These are phyloP conservation scores for Ophiostoma perfectum DNA, from an alignment of 2,329 filamentous ascomycete genomes.

Conservation along the genomic window DNA sequence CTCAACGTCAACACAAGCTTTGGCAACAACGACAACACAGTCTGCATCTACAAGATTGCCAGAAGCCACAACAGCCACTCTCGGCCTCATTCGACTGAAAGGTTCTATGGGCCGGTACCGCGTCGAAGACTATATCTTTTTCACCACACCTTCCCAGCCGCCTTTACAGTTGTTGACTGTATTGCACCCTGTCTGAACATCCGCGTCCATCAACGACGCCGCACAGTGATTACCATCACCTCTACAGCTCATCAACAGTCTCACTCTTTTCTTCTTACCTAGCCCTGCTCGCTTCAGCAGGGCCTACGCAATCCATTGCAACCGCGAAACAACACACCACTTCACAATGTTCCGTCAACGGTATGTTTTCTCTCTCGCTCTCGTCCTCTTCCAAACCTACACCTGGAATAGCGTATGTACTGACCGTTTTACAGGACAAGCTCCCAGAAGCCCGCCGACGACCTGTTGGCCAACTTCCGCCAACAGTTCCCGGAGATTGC, in stretches of 20 bases:
- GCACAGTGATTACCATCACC: not conserved
- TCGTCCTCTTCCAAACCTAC: too few species aligned
- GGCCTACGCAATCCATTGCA: constrained; percentile 9
- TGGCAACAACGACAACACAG: not conserved
- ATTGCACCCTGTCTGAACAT: constrained; percentile 8
- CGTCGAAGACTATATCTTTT: constrained; percentile 14
- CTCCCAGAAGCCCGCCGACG: constrained; percentile 79
- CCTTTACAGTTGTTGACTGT: constrained; percentile 18
- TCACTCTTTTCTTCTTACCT: not conserved
- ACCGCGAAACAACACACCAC: not conserved
- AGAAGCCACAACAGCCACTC: not conserved
- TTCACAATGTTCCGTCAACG: constrained; percentile 35
- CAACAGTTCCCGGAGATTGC: constrained; percentile 69
- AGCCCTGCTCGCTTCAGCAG: constrained; percentile 19
- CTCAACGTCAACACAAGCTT: not conserved
- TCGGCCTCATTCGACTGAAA: not conserved
- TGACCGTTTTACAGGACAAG: constrained; percentile 51
- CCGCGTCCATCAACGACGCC: not conserved
- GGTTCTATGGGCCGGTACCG: constrained; percentile 24
- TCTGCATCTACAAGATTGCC: not conserved
- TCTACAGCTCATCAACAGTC: not conserved
- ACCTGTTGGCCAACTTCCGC: constrained; percentile 78
- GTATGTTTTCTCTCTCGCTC: constrained; percentile 27
- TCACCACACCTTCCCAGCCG: constrained; percentile 18
- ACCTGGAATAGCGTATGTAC: not conserved